Percentiles rank a stretch among this genome's conserved stretches.
phyloP scores from a whole-genome alignment of 148 eudicot species.

The Chenopodium berlandieri region DNA sequence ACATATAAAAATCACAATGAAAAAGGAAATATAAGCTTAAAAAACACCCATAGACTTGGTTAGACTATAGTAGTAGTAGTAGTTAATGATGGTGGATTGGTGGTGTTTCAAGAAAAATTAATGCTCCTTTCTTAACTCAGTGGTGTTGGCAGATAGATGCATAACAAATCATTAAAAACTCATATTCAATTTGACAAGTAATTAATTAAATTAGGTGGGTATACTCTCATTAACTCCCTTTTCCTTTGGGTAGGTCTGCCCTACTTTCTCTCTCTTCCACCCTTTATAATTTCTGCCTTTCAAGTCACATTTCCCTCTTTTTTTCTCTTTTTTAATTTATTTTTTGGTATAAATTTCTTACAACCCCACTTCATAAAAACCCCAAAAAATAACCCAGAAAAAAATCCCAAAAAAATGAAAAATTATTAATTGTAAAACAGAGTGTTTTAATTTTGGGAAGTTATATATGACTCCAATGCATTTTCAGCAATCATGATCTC shows the following conservation, averaged over 20 bases:
- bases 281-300: slow-evolving; percentile 21
- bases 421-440: slow-evolving; percentile 11
- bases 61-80: too few relatives aligned
- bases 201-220: slow-evolving; percentile 30
- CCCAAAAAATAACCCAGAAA: background rate
- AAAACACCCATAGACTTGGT: too few relatives aligned
- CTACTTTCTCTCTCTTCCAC: background rate
- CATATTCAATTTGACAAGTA: slow-evolving; percentile 25
- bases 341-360: background rate
- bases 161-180: slow-evolving; percentile 23
- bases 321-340: background rate
- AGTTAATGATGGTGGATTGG: background rate
- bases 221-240: slow-evolving; percentile 11
- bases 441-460: slow-evolving; percentile 14
- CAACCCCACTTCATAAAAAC: background rate
- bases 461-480: slow-evolving; percentile 37
- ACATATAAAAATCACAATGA: too few relatives aligned
- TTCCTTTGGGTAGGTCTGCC: slow-evolving; percentile 15
- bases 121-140: slow-evolving; percentile 17
- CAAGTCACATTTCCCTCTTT: slow-evolving; percentile 27
- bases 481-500: slow-evolving; percentile 29
- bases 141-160: slow-evolving; percentile 24
- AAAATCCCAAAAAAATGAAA: background rate
- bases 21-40: too few relatives aligned
- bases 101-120: slow-evolving; percentile 26